These are phyloP conservation scores for Boechera stricta DNA, from an alignment of 345 rosid genomes.

Conservation along the genomic window DNA sequence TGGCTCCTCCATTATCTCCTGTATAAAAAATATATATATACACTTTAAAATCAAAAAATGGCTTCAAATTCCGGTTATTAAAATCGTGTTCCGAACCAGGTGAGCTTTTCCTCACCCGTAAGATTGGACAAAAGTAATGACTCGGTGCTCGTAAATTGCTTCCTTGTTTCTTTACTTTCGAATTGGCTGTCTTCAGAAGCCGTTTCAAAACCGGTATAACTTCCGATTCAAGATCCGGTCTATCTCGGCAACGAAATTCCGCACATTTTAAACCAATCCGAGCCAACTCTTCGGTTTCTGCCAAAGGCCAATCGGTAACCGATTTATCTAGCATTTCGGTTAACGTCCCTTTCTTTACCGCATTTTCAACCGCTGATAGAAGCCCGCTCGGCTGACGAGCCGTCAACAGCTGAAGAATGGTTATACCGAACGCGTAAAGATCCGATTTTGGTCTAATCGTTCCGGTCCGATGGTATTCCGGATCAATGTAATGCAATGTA, in stretches of 20 bases:
- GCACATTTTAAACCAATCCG: constrained; percentile 69
- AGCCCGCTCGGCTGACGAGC: constrained; percentile 66
- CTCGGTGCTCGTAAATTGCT: constrained; percentile 60
- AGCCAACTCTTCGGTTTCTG: constrained; percentile 75
- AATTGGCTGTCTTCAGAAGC: constrained; percentile 59
- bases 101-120: constrained; percentile 54
- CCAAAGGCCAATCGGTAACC: constrained; percentile 77
- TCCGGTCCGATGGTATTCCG: constrained; percentile 88
- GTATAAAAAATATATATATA: background rate
- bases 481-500: constrained; percentile 82
- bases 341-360: constrained; percentile 60
- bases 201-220: constrained; percentile 78
- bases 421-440: constrained; percentile 76
- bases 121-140: constrained; percentile 85
- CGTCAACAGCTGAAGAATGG: constrained; percentile 67
- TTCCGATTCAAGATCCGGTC: constrained; percentile 84
- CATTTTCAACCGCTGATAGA: constrained; percentile 58
- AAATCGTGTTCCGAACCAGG: constrained; percentile 4
- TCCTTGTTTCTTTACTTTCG: constrained; percentile 53
- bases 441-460: constrained; percentile 89
- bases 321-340: constrained; percentile 64
- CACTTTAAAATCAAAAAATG: constrained; percentile 5
- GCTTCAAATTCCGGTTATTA: background rate
- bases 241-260: constrained; percentile 78
- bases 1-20: constrained; percentile 90